Conservation (phyloP, 2,329 filamentous ascomycete species). For the Blumeriella jaapii region DNA sequence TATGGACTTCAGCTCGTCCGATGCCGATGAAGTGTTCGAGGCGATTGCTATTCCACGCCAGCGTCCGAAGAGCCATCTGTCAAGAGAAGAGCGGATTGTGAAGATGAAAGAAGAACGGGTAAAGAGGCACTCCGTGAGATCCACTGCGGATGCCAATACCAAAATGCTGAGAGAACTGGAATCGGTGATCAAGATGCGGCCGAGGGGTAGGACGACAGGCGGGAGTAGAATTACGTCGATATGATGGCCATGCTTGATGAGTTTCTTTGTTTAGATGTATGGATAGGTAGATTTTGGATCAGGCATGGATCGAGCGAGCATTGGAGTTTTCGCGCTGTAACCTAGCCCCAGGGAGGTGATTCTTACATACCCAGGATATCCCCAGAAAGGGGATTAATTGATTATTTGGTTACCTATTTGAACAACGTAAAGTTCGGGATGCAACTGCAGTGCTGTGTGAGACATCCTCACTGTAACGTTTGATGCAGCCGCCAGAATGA, state of each 20-base stretch:
- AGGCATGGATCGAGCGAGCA: background rate
- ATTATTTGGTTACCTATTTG: too few species aligned
- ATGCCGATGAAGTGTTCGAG: conserved; percentile 78
- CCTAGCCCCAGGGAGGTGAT: too few species aligned
- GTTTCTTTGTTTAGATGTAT: conserved; percentile 13
- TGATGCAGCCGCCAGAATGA: too few species aligned
- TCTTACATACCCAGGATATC: conserved; percentile 7
- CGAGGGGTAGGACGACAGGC: conserved; percentile 25
- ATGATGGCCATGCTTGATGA: conserved; percentile 24
- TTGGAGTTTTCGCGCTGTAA: too few species aligned
- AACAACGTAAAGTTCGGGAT: too few species aligned
- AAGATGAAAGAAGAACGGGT: conserved; percentile 83
- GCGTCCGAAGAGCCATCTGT: conserved; percentile 58
- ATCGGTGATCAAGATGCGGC: conserved; percentile 62
- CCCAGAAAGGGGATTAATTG: conserved; percentile 1
- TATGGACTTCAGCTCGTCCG: conserved; percentile 41
- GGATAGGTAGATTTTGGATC: background rate
- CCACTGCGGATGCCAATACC: conserved; percentile 68
- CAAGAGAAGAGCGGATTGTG: conserved; percentile 74
- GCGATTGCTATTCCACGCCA: conserved; percentile 69
- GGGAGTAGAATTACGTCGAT: conserved; percentile 27
- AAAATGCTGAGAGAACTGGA: conserved; percentile 91
- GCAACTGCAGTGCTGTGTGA: too few species aligned
- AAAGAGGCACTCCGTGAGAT: conserved; percentile 57
- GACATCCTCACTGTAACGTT: too few species aligned